Evolutionary conservation across 805 yeast genomes (phyloP), one percentile per base, ranked within the genome.

Genomic region (Kluyveromyces starmeri): DNA sequence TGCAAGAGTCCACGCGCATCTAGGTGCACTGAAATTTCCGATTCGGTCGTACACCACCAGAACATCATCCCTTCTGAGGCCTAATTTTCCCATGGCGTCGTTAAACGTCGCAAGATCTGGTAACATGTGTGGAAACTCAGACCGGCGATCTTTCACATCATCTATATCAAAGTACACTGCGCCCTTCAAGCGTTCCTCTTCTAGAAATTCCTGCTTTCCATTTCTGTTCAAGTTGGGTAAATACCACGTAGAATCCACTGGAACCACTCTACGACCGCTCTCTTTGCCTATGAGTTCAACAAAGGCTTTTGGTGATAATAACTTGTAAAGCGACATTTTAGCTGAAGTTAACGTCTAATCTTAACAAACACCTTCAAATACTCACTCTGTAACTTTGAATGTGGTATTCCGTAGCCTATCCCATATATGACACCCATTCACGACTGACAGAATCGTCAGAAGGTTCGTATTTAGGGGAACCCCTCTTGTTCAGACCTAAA

Each of bases 171-270:
- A 82, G 57, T 68, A 84, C 3, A 75, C 74, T 0, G 96, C 70
- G 7, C 71, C 63, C 11, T 78, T 76, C 7, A 82, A 60, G 41
- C 96, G 70, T 34, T 69, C 75, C 16, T 64, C 54, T 27, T 61
- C 58, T 50, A 68, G 78, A 34, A 50, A 58, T 53, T 85, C 84
- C 14, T 68, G 64, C 24, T 55, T 58, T 0, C 80, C 88, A 43
- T 72, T 66, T 28, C 71, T 65, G 8, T 79, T 77, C 25, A 61
- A 64, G 49, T 77, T 79, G 31, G 97, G 96, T 73, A 89, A 70
- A 57, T 77, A 85, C 96, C 97, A 92, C 0, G 96, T 78, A 4
- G 94, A 75, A 56, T 89, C 98, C 14, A 89, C 63, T 1, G 95
- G 79, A 8, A 80, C 40, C 16, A 67, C 57, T 28, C 69, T 52